phyloP scores from a whole-genome alignment of 179 eudicot species.

The Spergularia azorica region DNA sequence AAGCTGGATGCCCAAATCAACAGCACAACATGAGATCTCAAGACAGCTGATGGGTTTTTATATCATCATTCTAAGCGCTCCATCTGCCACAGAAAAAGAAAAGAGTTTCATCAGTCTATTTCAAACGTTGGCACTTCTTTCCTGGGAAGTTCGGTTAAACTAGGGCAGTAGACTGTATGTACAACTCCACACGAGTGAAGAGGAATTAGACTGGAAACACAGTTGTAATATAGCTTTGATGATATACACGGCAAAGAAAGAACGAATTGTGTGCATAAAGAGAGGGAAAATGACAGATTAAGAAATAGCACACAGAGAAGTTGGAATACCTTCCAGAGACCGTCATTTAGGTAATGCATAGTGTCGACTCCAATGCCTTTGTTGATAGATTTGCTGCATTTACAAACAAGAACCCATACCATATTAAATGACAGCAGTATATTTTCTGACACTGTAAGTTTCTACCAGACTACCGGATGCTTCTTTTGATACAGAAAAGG shows the following conservation, averaged over 20 bases:
- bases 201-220: background rate
- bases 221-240: too few relatives aligned
- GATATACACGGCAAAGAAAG: background rate
- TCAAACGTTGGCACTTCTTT: background rate
- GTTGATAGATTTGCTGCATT: slow-evolving; percentile 81
- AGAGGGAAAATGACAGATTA: background rate
- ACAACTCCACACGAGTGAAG: background rate
- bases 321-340: slow-evolving; percentile 92
- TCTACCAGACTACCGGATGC: background rate
- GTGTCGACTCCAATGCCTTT: slow-evolving; percentile 97
- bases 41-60: background rate
- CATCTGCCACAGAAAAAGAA: slow-evolving; percentile 47
- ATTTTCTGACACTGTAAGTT: background rate
- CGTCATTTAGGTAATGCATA: slow-evolving; percentile 96
- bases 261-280: background rate
- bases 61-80: slow-evolving; percentile 44
- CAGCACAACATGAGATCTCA: background rate
- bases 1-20: background rate
- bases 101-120: background rate
- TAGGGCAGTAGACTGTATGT: background rate
- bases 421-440: background rate
- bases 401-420: slow-evolving; percentile 1
- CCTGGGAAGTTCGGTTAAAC: background rate
- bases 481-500: background rate
- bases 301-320: background rate